These are phyloP conservation scores for Brasenia schreberi DNA, from an alignment of 164 flowering plant genomes.

Conservation along the genomic window DNA sequence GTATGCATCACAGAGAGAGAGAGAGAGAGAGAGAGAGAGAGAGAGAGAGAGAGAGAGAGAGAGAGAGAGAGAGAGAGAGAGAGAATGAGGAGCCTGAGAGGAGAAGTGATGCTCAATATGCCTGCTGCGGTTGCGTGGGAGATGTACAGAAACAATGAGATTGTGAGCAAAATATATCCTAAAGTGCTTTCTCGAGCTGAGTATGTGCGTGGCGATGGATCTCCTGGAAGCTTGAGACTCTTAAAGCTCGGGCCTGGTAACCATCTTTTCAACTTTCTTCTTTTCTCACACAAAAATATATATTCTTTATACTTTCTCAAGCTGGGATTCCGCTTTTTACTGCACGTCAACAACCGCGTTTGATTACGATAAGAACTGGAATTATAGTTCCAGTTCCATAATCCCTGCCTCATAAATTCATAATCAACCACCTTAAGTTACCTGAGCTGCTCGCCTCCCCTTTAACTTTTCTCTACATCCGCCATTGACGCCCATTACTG, in stretches of 20 bases:
- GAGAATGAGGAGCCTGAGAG: conserved; percentile 31
- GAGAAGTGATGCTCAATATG: conserved; percentile 39
- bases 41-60: conserved; percentile 2
- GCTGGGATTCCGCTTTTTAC: not conserved
- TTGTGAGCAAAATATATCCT: conserved; percentile 31
- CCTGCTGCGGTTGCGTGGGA: conserved; percentile 46
- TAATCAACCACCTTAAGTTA: too few species aligned
- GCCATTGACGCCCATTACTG: too few species aligned
- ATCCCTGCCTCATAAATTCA: too few species aligned
- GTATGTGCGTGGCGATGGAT: conserved; percentile 31
- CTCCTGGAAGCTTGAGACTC: conserved; percentile 42
- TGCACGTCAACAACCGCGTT: too few species aligned
- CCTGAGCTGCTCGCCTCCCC: too few species aligned
- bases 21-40: conserved; percentile 1
- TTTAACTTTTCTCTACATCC: too few species aligned
- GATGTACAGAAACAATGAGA: conserved; percentile 39
- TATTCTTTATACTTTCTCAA: not conserved
- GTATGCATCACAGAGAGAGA: not conserved
- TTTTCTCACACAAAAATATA: too few species aligned
- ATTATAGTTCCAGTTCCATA: too few species aligned
- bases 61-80: conserved; percentile 8
- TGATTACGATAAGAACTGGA: too few species aligned
- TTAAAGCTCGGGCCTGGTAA: conserved; percentile 50
- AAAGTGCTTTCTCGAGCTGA: conserved; percentile 26
- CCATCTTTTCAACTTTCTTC: not conserved